phyloP scores from a whole-genome alignment of 345 rosid genomes.

The Citrus australasica region DNA sequence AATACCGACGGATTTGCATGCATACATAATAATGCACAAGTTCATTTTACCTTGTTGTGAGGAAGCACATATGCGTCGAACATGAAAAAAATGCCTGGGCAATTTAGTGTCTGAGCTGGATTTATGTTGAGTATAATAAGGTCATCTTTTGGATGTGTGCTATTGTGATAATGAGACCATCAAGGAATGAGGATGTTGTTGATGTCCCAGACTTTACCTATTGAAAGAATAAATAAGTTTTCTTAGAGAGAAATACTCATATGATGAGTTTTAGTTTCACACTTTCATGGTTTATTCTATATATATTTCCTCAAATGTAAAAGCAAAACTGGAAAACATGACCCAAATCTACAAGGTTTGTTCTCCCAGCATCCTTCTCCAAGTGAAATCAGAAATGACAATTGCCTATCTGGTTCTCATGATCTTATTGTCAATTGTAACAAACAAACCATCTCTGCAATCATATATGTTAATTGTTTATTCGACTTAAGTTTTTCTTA shows the following conservation, averaged over 20 bases:
- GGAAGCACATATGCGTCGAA: background rate
- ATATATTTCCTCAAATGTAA: background rate
- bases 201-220: no score
- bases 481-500: slow-evolving; percentile 7
- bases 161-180: background rate
- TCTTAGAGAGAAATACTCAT: no score
- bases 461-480: background rate
- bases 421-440: background rate
- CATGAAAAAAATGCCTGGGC: background rate
- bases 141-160: background rate
- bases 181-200: background rate
- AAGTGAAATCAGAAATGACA: background rate
- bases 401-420: background rate
- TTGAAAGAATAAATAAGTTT: no score
- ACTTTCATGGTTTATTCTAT: background rate
- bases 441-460: background rate
- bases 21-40: background rate
- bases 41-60: background rate
- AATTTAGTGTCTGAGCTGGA: background rate
- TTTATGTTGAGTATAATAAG: background rate
- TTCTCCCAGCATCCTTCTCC: no score
- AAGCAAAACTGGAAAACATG: background rate
- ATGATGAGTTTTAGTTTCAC: background rate
- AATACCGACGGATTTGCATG: background rate
- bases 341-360: background rate